phyloP scores from a whole-genome alignment of 345 rosid species.

The Trapa incisa region DNA sequence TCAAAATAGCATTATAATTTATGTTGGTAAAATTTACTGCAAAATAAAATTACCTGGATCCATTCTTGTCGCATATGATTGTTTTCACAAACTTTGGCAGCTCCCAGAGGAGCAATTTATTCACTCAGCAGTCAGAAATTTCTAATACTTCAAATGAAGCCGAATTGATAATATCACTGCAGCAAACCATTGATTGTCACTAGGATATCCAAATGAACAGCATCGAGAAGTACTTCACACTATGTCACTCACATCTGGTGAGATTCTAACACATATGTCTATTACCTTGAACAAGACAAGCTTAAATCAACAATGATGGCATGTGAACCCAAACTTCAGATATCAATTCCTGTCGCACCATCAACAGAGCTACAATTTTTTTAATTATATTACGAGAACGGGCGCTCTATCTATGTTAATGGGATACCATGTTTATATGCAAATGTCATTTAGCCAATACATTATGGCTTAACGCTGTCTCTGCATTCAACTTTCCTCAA shows the following conservation, averaged over 20 bases:
- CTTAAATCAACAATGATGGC: neutral
- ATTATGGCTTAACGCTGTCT: conserved; percentile 28
- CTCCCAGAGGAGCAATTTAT: too few species aligned
- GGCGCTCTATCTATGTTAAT: neutral
- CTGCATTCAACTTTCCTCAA: conserved; percentile 33
- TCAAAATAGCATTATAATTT: too few species aligned
- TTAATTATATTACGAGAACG: neutral
- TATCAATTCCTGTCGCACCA: neutral
- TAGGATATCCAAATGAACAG: neutral
- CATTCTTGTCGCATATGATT: too few species aligned
- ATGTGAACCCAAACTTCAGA: neutral
- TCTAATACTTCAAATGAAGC: too few species aligned
- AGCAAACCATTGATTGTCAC: neutral
- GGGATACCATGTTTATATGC: neutral
- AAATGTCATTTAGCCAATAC: conserved; percentile 18
- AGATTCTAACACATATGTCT: neutral
- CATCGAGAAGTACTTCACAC: neutral
- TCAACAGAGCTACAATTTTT: neutral
- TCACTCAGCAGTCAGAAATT: neutral
- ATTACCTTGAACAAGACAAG: neutral
- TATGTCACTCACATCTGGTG: neutral
- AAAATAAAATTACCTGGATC: too few species aligned
- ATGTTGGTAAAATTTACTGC: too few species aligned
- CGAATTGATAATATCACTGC: too few species aligned
- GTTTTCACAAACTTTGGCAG: too few species aligned